Base-by-base conservation (phyloP, 371 early-diverging fungal species). In the Rhizopus sp. region DNA sequence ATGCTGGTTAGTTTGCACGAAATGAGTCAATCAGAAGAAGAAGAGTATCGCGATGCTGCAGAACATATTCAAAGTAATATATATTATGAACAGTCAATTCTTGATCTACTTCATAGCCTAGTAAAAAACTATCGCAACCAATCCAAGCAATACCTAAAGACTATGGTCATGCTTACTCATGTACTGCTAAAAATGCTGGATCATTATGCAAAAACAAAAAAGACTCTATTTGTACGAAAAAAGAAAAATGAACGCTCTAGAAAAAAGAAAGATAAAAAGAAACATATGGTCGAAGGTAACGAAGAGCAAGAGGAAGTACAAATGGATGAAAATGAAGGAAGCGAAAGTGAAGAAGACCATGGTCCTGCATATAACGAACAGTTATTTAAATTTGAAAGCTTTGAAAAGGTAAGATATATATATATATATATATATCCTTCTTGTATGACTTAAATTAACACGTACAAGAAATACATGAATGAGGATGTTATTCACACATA, bases 41-140 rank as follows among this genome's bases (percentile, higher is more conserved):
- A 80, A 49, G 83, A 87, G 16, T 78, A 75, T 48, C 69, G 72
- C 0, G 85, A 87, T 7, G 74, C 80, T 0, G 81, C 90, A 5
- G 84, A 81, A 16, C 80, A 82, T 63, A 78, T 89, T 40, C 92
- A 87, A 59, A 80, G 79, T 59, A 89, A 89, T 42, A 55, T 91
- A 29, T 89, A 83, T 53, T 86, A 91, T 53, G 90, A 89, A 33
- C 81, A 85, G 17, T 67, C 80, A 0, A 79, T 81, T 0, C 60
- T 89, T 7, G 90, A 91, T 41, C 39, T 86, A 10, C 69, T 89
- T 50, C 54, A 78, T 16, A 73, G 80, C 4, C 56, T 88, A 16
- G 58, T 81, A 2, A 69, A 70, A 30, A 51, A 53, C 7, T 85
- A 80, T 63, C 78, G 59, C 10, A 57, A 34, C 3, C 87, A 84